Evolutionary conservation across 2,329 filamentous ascomycete species (phyloP).

Genomic region (Ascochyta fabae): DNA sequence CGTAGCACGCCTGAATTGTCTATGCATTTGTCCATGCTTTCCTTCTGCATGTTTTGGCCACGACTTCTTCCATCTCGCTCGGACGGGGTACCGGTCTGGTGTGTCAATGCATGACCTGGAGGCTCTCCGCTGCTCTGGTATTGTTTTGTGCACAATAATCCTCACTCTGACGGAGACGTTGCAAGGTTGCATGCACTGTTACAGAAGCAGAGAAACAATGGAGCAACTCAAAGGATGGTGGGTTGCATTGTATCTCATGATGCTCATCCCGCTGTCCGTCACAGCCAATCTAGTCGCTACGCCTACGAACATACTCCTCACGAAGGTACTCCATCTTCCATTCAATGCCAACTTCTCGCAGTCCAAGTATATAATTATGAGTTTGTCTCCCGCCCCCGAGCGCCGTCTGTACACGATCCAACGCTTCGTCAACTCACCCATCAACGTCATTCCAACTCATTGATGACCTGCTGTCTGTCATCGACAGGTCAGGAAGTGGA

Average conservation of each 20-base stretch:
- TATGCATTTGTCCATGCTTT: neutral
- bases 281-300: neutral
- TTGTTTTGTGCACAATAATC: neutral
- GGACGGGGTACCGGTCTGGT: neutral
- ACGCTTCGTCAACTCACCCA: no score
- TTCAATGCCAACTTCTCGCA: neutral
- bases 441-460: neutral
- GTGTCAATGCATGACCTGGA: neutral
- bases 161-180: neutral
- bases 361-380: neutral
- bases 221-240: neutral
- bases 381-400: neutral
- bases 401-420: neutral
- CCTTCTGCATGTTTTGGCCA: neutral
- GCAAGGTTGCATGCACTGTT: neutral
- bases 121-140: neutral
- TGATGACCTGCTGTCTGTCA: neutral
- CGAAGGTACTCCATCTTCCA: no score
- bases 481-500: neutral
- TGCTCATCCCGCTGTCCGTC: neutral
- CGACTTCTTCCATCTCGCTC: neutral
- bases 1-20: neutral
- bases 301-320: neutral
- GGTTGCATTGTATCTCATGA: neutral
- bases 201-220: neutral